phyloP scores from a whole-genome alignment of 2,329 filamentous ascomycete species.

The Nemania serpens region DNA sequence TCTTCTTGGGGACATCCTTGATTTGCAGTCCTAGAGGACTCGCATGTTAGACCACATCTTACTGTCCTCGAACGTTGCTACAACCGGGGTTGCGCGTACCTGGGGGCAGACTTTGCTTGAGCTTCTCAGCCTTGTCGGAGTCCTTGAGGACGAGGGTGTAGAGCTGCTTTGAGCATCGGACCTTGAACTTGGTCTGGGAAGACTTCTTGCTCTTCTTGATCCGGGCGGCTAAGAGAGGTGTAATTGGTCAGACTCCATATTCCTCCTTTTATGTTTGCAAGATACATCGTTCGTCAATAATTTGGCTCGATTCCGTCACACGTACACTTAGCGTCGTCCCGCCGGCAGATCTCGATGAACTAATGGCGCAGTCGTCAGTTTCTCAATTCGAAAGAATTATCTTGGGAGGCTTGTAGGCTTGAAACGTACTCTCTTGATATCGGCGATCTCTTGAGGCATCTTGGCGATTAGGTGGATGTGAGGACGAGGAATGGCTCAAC shows the following conservation, averaged over 20 bases:
- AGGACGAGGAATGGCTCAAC: conserved; percentile 25
- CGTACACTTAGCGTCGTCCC: conserved; percentile 99
- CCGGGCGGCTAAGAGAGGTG: conserved; percentile 68
- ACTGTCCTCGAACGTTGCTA: not conserved
- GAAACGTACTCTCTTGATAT: conserved; percentile 80
- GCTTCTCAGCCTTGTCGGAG: conserved; percentile 99
- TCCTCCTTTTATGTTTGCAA: conserved; percentile 9
- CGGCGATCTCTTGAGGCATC: conserved; percentile 97
- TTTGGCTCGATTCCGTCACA: conserved; percentile 42
- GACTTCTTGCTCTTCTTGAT: conserved; percentile 95
- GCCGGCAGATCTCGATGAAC: conserved; percentile 99
- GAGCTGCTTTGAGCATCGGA: conserved; percentile 93
- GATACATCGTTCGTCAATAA: conserved; percentile 8
- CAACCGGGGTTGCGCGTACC: conserved; percentile 64
- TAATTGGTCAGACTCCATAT: conserved; percentile 39
- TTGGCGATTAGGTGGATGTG: conserved; percentile 60
- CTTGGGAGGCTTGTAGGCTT: not conserved
- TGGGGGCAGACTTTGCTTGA: conserved; percentile 97
- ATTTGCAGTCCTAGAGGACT: conserved; percentile 52
- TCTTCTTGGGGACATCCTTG: conserved; percentile 57
- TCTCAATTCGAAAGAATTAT: not conserved
- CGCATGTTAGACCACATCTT: conserved; percentile 26
- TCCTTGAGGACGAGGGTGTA: conserved; percentile 99
- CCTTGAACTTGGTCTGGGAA: conserved; percentile 99
- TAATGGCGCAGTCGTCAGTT: conserved; percentile 51